Conservation (phyloP, 805 yeast genomes). For the Sugiyamaella americana region DNA sequence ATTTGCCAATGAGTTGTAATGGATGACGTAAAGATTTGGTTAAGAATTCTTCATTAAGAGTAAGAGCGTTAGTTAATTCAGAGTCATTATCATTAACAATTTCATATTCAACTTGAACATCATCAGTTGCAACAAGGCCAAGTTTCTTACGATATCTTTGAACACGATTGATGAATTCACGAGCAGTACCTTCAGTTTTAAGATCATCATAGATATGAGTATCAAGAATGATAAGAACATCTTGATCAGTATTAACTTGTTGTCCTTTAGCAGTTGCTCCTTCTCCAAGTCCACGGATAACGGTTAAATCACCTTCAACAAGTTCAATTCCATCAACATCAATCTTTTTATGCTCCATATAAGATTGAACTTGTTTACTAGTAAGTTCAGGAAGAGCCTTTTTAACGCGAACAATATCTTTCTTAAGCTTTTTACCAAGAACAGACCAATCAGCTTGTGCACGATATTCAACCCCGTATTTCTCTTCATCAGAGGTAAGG, state of each 20-base stretch:
- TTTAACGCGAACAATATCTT: constrained; percentile 89
- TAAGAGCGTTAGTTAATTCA: constrained; percentile 50
- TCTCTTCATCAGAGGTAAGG: constrained; percentile 83
- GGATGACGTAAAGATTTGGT: constrained; percentile 71
- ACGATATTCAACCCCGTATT: constrained; percentile 84
- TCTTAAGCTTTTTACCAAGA: constrained; percentile 92
- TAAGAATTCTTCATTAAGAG: constrained; percentile 60
- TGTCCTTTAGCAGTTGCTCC: constrained; percentile 52
- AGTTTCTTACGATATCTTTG: constrained; percentile 97
- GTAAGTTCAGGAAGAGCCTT: constrained; percentile 81
- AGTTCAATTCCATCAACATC: constrained; percentile 86
- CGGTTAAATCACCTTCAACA: constrained; percentile 82
- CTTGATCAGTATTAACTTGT: constrained; percentile 83
- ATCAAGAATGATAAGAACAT: constrained; percentile 84
- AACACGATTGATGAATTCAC: constrained; percentile 94
- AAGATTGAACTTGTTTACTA: constrained; percentile 75
- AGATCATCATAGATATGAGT: constrained; percentile 81
- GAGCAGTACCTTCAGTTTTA: constrained; percentile 89
- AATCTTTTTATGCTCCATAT: constrained; percentile 64
- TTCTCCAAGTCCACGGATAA: constrained; percentile 81
- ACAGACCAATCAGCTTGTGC: constrained; percentile 99
- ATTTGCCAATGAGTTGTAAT: constrained; percentile 41
- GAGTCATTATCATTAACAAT: constrained; percentile 44
- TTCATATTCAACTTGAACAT: constrained; percentile 78
- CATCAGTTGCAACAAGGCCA: constrained; percentile 92